These are phyloP conservation scores for Gossypium schwendimanii DNA, from an alignment of 441 rosid genomes.

Conservation along the genomic window DNA sequence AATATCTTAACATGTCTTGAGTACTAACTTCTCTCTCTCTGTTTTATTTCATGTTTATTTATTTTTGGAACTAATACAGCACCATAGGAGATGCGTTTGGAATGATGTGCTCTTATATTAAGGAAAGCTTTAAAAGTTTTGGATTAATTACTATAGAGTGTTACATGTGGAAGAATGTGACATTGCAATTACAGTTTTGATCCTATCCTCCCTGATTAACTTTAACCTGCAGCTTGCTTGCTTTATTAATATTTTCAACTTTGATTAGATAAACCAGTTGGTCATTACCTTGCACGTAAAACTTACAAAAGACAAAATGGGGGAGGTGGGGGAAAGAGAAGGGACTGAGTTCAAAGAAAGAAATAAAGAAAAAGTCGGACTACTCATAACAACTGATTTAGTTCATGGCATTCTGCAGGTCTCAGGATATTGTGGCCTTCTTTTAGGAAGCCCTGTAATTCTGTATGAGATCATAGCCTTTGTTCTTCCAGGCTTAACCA, in stretches of 20 bases:
- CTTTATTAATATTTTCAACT: neutral
- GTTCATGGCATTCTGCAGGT: slow-evolving; percentile 47
- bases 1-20: too few species aligned
- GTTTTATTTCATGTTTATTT: neutral
- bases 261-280: neutral
- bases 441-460: slow-evolving; percentile 84
- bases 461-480: slow-evolving; percentile 92
- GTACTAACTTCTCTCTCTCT: neutral
- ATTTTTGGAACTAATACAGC: neutral
- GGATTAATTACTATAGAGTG: neutral
- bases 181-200: neutral
- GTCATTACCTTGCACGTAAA: neutral
- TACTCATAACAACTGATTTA: neutral
- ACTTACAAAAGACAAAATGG: neutral
- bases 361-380: neutral
- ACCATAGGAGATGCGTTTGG: neutral
- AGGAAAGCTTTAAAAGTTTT: neutral
- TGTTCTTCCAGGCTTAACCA: slow-evolving; percentile 88
- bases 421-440: slow-evolving; percentile 91
- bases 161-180: neutral
- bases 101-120: neutral
- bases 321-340: neutral
- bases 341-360: neutral
- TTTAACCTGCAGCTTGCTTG: neutral
- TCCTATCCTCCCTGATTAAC: neutral